Percentiles rank a stretch among this genome's conserved stretches.
Evolutionary conservation across 345 rosid species (phyloP).

Genomic region (Syzygium aqueum): DNA sequence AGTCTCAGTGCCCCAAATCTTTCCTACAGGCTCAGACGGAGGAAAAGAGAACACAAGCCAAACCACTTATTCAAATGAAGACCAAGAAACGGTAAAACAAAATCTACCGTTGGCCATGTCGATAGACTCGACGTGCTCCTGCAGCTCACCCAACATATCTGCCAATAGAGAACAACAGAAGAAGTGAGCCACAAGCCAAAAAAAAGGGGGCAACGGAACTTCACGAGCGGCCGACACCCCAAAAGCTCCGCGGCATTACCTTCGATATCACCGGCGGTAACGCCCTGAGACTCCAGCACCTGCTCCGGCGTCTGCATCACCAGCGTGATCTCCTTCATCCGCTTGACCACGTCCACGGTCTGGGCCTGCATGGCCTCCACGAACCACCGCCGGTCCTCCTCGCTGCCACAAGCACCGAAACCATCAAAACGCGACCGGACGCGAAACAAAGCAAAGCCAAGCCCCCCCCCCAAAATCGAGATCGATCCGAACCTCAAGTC

Average conservation of each 20-base stretch:
- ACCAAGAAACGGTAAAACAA: background rate
- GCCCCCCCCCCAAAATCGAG: background rate
- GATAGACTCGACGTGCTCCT: conserved; percentile 55
- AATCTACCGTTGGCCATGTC: conserved; percentile 52
- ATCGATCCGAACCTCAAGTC: conserved; percentile 37
- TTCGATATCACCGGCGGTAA: conserved; percentile 63
- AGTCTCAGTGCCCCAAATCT: background rate
- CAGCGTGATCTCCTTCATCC: conserved; percentile 80
- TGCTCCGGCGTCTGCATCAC: conserved; percentile 73
- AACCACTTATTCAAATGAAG: background rate
- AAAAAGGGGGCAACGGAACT: background rate
- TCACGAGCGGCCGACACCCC: background rate
- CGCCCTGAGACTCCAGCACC: conserved; percentile 68
- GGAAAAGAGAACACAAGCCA: background rate
- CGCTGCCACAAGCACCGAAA: conserved; percentile 20
- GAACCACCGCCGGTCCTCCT: conserved; percentile 88
- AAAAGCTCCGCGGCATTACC: conserved; percentile 16
- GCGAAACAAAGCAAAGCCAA: background rate
- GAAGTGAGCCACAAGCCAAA: background rate
- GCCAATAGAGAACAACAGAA: background rate
- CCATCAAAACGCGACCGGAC: background rate
- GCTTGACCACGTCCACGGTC: conserved; percentile 55
- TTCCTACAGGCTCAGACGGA: background rate
- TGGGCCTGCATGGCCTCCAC: conserved; percentile 94
- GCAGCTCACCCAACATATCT: conserved; percentile 67